phyloP scores from a whole-genome alignment of 495 filamentous ascomycete genomes.

The Beverwykella pulmonaria region DNA sequence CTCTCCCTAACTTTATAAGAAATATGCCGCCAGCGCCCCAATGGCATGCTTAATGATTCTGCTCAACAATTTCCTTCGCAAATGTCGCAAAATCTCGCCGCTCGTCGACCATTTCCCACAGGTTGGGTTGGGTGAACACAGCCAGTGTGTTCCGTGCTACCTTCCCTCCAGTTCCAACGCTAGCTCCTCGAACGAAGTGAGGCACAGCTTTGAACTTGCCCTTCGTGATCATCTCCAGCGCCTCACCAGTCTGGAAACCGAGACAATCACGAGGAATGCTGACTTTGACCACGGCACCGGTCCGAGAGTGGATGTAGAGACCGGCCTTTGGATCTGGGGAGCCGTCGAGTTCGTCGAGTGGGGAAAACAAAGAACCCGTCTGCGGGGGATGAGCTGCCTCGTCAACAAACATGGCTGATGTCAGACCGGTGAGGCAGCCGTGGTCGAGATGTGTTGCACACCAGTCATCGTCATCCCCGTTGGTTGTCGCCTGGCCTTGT shows the following conservation, averaged over 20 bases:
- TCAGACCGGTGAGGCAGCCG: slow-evolving; percentile 90
- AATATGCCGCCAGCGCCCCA: not conserved
- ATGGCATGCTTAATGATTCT: slow-evolving; percentile 54
- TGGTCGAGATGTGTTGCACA: slow-evolving; percentile 94
- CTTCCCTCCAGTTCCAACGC: slow-evolving; percentile 48
- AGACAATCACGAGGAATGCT: slow-evolving; percentile 87
- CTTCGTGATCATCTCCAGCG: slow-evolving; percentile 82
- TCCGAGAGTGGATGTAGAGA: slow-evolving; percentile 87
- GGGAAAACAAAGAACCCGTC: slow-evolving; percentile 44
- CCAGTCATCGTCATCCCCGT: slow-evolving; percentile 74
- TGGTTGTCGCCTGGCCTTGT: slow-evolving; percentile 13
- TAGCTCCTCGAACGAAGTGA: slow-evolving; percentile 85
- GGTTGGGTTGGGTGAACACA: slow-evolving; percentile 95
- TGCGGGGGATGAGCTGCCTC: slow-evolving; percentile 58
- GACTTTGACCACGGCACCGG: slow-evolving; percentile 77
- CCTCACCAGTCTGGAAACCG: slow-evolving; percentile 94
- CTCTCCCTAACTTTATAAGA: not conserved
- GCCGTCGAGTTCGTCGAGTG: slow-evolving; percentile 66
- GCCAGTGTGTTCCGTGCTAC: slow-evolving; percentile 92
- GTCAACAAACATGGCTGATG: slow-evolving; percentile 93
- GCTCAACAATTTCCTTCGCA: slow-evolving; percentile 78
- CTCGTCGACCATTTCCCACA: slow-evolving; percentile 80
- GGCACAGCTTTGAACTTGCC: slow-evolving; percentile 93
- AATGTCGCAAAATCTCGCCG: slow-evolving; percentile 83
- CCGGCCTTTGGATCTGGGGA: slow-evolving; percentile 84